A percentile compares a stretch with the other conserved stretches of the same genome.
Evolutionary conservation across 805 yeast species (phyloP).

Genomic region (Kodamaea kakaduensis): DNA sequence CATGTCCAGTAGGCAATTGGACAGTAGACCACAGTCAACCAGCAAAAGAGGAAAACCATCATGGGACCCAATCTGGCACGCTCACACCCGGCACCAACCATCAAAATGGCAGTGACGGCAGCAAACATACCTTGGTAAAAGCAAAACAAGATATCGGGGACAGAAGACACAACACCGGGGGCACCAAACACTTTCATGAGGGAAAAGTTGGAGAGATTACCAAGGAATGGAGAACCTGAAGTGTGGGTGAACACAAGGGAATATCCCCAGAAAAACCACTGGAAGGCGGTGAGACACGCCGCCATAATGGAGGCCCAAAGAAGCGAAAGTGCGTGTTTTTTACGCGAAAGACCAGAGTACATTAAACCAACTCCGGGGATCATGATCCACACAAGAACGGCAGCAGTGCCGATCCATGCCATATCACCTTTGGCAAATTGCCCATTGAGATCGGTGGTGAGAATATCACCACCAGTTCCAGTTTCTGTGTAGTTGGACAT

Average conservation of each 20-base stretch:
- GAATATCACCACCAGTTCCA: conserved; percentile 79
- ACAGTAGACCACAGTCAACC: conserved; percentile 95
- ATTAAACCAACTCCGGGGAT: conserved; percentile 92
- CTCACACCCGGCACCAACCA: conserved; percentile 98
- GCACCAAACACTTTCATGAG: conserved; percentile 79
- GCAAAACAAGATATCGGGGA: conserved; percentile 91
- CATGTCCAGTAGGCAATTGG: conserved; percentile 98
- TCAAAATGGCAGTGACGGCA: conserved; percentile 82
- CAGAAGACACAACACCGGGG: conserved; percentile 57
- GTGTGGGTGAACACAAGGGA: conserved; percentile 78
- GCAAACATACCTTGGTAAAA: conserved; percentile 98
- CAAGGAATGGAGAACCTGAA: conserved; percentile 63
- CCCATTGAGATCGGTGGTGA: conserved; percentile 65
- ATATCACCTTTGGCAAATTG: conserved; percentile 72
- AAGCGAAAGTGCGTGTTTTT: conserved; percentile 91
- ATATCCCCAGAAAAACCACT: conserved; percentile 99
- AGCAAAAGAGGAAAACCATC: conserved; percentile 89
- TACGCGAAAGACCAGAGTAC: conserved; percentile 90
- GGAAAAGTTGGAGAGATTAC: conserved; percentile 77
- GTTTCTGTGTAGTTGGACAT: conserved; percentile 44
- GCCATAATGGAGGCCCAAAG: conserved; percentile 95
- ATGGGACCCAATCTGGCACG: conserved; percentile 94
- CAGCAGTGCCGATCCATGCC: conserved; percentile 81
- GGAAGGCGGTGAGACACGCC: conserved; percentile 76
- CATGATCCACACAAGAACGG: conserved; percentile 89